These are phyloP conservation scores for Phytomonas sp. DNA, from an alignment of 208 protist species.

Conservation along the genomic window DNA sequence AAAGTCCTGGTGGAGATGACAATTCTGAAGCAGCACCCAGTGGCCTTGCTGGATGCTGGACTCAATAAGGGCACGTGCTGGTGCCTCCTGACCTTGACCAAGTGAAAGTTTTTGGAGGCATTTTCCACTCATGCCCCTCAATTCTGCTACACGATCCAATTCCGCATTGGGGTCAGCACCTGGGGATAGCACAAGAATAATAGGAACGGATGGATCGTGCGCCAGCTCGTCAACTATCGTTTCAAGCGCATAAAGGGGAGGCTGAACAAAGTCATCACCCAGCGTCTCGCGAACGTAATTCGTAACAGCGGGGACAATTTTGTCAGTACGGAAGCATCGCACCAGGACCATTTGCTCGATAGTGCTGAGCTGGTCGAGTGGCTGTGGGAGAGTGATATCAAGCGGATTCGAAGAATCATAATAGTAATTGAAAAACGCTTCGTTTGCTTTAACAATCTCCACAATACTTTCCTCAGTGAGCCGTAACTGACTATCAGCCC, in stretches of 20 bases:
- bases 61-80: slow-evolving; percentile 88
- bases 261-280: slow-evolving; percentile 82
- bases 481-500: slow-evolving; percentile 60
- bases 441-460: slow-evolving; percentile 30
- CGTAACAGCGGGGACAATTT: slow-evolving; percentile 91
- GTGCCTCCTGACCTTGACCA: slow-evolving; percentile 92
- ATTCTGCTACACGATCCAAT: slow-evolving; percentile 92
- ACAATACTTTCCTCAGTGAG: slow-evolving; percentile 34
- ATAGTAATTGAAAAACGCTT: slow-evolving; percentile 64
- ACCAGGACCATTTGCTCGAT: slow-evolving; percentile 92
- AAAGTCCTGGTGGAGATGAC: slow-evolving; percentile 92
- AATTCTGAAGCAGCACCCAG: slow-evolving; percentile 96
- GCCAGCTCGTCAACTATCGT: slow-evolving; percentile 84
- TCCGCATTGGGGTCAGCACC: slow-evolving; percentile 95
- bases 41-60: slow-evolving; percentile 75
- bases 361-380: slow-evolving; percentile 41
- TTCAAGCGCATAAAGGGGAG: slow-evolving; percentile 92
- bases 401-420: slow-evolving; percentile 86
- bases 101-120: slow-evolving; percentile 87
- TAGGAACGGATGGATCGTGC: slow-evolving; percentile 81
- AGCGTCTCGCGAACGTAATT: slow-evolving; percentile 83
- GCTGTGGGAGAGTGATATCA: slow-evolving; percentile 57
- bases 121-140: slow-evolving; percentile 47
- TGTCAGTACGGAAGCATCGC: slow-evolving; percentile 92
- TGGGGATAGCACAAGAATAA: slow-evolving; percentile 96